Evolutionary conservation across 495 filamentous ascomycete genomes (phyloP).

Genomic region (Pseudotulostoma volvatum): DNA sequence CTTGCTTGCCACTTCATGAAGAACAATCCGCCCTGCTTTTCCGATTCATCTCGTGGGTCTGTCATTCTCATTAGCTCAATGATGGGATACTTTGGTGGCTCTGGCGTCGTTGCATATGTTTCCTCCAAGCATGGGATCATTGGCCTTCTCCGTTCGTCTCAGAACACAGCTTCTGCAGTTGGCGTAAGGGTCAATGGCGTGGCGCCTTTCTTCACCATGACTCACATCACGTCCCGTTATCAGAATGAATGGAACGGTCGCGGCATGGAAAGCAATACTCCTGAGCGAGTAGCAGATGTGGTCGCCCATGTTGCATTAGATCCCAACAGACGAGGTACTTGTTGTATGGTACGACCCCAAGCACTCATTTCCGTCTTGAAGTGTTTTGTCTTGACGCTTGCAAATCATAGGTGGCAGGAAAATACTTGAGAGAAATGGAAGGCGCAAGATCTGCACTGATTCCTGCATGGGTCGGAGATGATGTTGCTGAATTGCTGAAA

Average conservation of each 20-base stretch:
- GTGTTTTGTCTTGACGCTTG: not conserved
- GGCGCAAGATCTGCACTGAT: slow-evolving; percentile 7
- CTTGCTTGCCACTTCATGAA: slow-evolving; percentile 12
- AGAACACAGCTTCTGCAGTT: slow-evolving; percentile 5
- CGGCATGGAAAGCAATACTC: slow-evolving; percentile 13
- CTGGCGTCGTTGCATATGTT: slow-evolving; percentile 15
- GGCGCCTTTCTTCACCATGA: slow-evolving; percentile 18
- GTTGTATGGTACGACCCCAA: slow-evolving; percentile 9
- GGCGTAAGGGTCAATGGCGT: slow-evolving; percentile 15
- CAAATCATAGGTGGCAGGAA: slow-evolving; percentile 17
- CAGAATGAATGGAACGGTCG: slow-evolving; percentile 8
- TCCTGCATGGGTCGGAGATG: slow-evolving; percentile 11
- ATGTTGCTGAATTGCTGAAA: slow-evolving; percentile 12
- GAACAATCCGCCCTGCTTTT: not conserved
- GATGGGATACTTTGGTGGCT: slow-evolving; percentile 21
- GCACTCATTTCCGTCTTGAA: not conserved
- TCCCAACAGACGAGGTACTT: not conserved
- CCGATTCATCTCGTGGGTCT: slow-evolving; percentile 4
- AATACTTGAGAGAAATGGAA: slow-evolving; percentile 15
- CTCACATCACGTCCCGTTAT: slow-evolving; percentile 12
- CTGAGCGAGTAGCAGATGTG: slow-evolving; percentile 9
- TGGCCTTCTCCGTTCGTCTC: slow-evolving; percentile 15
- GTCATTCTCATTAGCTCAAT: slow-evolving; percentile 10
- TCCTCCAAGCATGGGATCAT: slow-evolving; percentile 19
- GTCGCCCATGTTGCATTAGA: slow-evolving; percentile 5